Percentiles rank a stretch among this genome's conserved stretches.
Evolutionary conservation across 306 rosid genomes (phyloP).

Genomic region (Inga oerstediana): DNA sequence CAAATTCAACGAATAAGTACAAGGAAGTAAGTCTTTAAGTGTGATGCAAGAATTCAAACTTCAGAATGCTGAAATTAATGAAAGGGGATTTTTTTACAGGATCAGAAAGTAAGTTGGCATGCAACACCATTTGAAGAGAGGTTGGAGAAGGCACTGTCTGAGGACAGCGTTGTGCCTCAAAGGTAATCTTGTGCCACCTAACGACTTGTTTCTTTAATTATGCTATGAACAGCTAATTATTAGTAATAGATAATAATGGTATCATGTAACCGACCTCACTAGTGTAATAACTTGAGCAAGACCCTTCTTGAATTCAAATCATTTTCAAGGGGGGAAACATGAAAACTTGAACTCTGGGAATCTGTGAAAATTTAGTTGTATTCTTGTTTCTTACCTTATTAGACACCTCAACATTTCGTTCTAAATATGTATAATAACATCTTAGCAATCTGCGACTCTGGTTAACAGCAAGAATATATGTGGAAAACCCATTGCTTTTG

Average conservation of each 20-base stretch:
- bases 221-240: not conserved
- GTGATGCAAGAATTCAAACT: not conserved
- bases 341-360: not conserved
- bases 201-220: not conserved
- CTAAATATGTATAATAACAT: not conserved
- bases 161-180: slow-evolving; percentile 61
- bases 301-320: not conserved
- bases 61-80: slow-evolving; percentile 20
- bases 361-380: not conserved
- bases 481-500: slow-evolving; percentile 60
- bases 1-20: slow-evolving; percentile 89
- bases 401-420: not conserved
- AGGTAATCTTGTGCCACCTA: slow-evolving; percentile 45
- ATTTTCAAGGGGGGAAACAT: no score
- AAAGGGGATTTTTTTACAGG: slow-evolving; percentile 48
- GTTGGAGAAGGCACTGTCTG: slow-evolving; percentile 80
- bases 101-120: slow-evolving; percentile 97
- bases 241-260: not conserved
- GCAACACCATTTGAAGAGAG: slow-evolving; percentile 95
- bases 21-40: slow-evolving; percentile 63
- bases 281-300: not conserved
- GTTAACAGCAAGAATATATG: slow-evolving; percentile 62
- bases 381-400: not conserved
- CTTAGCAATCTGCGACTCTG: slow-evolving; percentile 16
- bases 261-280: not conserved